Conservation (phyloP, 345 rosid species). For the Melastoma malabathricum region DNA sequence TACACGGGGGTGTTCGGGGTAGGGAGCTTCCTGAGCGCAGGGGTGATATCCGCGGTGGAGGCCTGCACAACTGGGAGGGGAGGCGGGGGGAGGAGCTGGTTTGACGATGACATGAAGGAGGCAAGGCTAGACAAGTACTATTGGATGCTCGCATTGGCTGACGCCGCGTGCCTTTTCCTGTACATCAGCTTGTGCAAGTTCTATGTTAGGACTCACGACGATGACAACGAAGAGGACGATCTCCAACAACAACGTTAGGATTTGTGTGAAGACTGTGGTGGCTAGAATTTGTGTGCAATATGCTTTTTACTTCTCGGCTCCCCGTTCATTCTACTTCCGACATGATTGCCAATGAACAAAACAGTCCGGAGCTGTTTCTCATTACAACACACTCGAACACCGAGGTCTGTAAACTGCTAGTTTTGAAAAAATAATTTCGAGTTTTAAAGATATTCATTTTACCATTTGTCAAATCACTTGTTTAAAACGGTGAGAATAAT, state of each 20-base stretch:
- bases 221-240: conserved; percentile 15
- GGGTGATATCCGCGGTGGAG: conserved; percentile 54
- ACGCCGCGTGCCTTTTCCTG: conserved; percentile 41
- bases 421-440: too few species aligned
- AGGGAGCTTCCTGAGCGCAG: conserved; percentile 78
- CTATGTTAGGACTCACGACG: conserved; percentile 24
- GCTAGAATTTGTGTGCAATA: too few species aligned
- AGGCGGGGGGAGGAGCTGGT: conserved; percentile 55
- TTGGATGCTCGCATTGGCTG: conserved; percentile 56
- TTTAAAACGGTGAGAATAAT: too few species aligned
- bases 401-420: too few species aligned
- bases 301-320: too few species aligned
- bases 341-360: too few species aligned
- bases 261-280: background rate
- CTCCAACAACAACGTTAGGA: conserved; percentile 3
- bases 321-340: too few species aligned
- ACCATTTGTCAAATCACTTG: too few species aligned
- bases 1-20: conserved; percentile 90
- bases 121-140: conserved; percentile 63
- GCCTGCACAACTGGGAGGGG: conserved; percentile 20
- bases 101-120: conserved; percentile 78
- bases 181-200: conserved; percentile 46
- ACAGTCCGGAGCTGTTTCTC: too few species aligned
- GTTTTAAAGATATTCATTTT: too few species aligned
- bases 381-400: too few species aligned